Evolutionary conservation across 805 yeast species (phyloP).

Genomic region (Dipodascus geniculatus): DNA sequence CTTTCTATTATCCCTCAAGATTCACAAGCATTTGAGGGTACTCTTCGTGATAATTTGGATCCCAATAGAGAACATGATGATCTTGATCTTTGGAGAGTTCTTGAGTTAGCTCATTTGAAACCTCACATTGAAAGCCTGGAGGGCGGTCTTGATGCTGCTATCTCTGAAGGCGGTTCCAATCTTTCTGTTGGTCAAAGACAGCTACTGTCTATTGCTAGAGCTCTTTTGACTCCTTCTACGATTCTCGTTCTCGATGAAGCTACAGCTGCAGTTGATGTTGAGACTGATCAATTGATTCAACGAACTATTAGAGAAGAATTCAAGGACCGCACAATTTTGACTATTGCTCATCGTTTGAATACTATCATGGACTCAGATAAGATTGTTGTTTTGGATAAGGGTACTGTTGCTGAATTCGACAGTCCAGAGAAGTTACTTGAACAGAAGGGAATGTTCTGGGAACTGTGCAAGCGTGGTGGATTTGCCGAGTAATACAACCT

Average conservation of each 20-base stretch:
- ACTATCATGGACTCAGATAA: conserved; percentile 79
- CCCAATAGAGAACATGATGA: conserved; percentile 61
- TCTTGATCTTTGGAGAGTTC: conserved; percentile 71
- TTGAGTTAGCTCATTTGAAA: conserved; percentile 69
- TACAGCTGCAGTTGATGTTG: conserved; percentile 82
- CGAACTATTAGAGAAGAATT: conserved; percentile 68
- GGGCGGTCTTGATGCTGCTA: conserved; percentile 34
- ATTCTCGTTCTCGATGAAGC: conserved; percentile 80
- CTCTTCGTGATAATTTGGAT: conserved; percentile 75
- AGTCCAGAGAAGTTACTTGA: conserved; percentile 49
- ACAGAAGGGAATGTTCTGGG: conserved; percentile 40
- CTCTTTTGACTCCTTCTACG: conserved; percentile 62
- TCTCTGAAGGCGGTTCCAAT: conserved; percentile 75
- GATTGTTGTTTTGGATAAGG: conserved; percentile 63
- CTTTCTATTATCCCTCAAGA: conserved; percentile 89
- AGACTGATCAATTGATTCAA: conserved; percentile 71
- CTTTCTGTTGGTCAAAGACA: conserved; percentile 84
- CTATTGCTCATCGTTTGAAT: conserved; percentile 83
- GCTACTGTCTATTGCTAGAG: conserved; percentile 72
- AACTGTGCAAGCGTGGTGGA: conserved; percentile 69
- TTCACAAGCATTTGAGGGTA: conserved; percentile 83
- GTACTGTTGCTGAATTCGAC: conserved; percentile 69
- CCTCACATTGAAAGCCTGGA: conserved; percentile 46
- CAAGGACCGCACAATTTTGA: conserved; percentile 63
- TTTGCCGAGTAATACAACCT: conserved; percentile 34